Evolutionary conservation across 345 rosid species (phyloP).

Genomic region (Schrenkiella parvula): DNA sequence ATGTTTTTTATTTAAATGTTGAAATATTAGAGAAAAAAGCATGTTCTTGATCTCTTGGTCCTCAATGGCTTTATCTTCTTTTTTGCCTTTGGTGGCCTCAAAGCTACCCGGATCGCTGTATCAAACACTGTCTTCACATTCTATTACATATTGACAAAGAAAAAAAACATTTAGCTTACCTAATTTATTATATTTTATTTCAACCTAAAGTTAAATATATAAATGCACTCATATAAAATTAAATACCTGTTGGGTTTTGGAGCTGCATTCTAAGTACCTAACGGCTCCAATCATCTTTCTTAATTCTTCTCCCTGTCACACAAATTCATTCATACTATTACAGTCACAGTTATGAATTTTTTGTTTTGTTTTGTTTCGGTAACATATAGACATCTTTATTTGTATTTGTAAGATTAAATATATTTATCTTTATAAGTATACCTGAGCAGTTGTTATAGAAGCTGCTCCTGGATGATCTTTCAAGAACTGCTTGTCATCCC

Average conservation of each 20-base stretch:
- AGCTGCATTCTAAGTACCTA: conserved; percentile 73
- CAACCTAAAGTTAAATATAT: background rate
- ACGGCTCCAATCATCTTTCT: conserved; percentile 68
- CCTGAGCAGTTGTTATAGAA: conserved; percentile 64
- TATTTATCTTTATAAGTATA: background rate
- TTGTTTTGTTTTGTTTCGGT: no score
- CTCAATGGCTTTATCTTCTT: conserved; percentile 39
- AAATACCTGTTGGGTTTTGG: conserved; percentile 76
- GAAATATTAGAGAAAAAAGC: conserved; percentile 43
- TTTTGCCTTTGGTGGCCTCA: conserved; percentile 64
- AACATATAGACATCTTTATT: background rate
- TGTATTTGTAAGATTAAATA: background rate
- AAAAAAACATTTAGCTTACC: background rate
- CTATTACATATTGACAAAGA: conserved; percentile 25
- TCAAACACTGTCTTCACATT: conserved; percentile 78
- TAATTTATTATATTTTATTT: background rate
- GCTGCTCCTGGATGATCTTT: conserved; percentile 61
- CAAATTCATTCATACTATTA: background rate
- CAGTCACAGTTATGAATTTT: background rate
- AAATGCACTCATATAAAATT: background rate
- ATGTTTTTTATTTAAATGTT: background rate
- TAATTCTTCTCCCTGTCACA: conserved; percentile 63
- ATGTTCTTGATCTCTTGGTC: conserved; percentile 36
- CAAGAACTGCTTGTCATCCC: conserved; percentile 59
- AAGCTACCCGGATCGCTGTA: conserved; percentile 59